phyloP scores from a whole-genome alignment of 2,329 filamentous ascomycete genomes.

The Colletotrichum sp. region DNA sequence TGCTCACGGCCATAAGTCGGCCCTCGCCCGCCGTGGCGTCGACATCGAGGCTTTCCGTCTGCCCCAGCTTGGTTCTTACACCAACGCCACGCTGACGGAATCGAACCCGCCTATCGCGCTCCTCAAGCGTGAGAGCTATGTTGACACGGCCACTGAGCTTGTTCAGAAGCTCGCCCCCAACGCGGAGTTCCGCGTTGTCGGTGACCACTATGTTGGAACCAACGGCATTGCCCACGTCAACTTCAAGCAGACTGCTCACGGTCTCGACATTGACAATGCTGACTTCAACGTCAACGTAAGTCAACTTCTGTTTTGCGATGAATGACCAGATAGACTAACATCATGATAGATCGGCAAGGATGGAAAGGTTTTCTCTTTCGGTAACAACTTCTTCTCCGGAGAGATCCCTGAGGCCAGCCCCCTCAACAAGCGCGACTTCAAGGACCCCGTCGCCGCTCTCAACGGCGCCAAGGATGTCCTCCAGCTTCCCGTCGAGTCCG shows the following conservation, averaged over 20 bases:
- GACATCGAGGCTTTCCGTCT: conserved; percentile 37
- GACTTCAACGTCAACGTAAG: conserved; percentile 61
- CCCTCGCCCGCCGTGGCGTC: conserved; percentile 32
- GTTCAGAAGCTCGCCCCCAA: conserved; percentile 35
- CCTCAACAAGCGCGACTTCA: conserved; percentile 42
- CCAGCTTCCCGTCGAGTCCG: conserved; percentile 33
- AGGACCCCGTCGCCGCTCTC: conserved; percentile 49
- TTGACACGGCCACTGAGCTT: conserved; percentile 42
- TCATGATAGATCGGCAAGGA: conserved; percentile 45
- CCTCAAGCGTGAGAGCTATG: conserved; percentile 37
- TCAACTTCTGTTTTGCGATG: not conserved
- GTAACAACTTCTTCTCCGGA: conserved; percentile 50
- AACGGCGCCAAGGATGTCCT: conserved; percentile 40
- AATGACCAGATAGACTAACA: not conserved
- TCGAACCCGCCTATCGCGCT: conserved; percentile 27
- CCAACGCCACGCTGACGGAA: conserved; percentile 29
- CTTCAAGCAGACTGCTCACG: conserved; percentile 59
- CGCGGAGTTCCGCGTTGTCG: conserved; percentile 47
- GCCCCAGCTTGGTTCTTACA: conserved; percentile 33
- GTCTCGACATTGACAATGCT: conserved; percentile 58
- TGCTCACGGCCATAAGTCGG: conserved; percentile 23
- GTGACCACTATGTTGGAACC: conserved; percentile 51
- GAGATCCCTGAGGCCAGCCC: conserved; percentile 41
- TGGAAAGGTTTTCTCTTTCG: conserved; percentile 57
- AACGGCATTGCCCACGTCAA: conserved; percentile 59